Conservation (phyloP, 805 yeast species). For the Wickerhamiella kurtzmanii region DNA sequence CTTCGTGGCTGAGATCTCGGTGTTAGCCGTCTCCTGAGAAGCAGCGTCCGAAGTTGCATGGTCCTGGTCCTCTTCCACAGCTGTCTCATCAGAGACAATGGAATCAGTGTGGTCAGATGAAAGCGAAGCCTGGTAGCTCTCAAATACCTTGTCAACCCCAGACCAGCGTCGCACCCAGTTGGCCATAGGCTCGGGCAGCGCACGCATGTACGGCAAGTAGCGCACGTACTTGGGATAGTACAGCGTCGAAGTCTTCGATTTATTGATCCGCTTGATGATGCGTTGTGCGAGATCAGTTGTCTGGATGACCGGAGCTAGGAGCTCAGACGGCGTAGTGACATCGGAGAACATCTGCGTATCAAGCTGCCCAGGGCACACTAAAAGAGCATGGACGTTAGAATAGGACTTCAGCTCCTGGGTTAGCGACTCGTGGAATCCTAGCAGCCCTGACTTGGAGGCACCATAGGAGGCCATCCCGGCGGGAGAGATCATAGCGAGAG, state of each 20-base stretch:
- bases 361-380: slow-evolving; percentile 82
- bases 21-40: background rate
- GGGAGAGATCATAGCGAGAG: slow-evolving; percentile 74
- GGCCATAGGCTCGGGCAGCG: slow-evolving; percentile 57
- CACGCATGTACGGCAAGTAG: slow-evolving; percentile 56
- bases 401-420: slow-evolving; percentile 42
- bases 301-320: slow-evolving; percentile 73
- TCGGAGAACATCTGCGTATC: slow-evolving; percentile 60
- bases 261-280: slow-evolving; percentile 41
- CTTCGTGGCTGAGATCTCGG: no score
- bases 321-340: slow-evolving; percentile 56
- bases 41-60: background rate
- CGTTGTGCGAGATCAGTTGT: slow-evolving; percentile 50
- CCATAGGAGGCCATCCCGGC: slow-evolving; percentile 71
- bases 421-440: slow-evolving; percentile 73
- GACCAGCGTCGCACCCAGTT: slow-evolving; percentile 42
- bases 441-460: slow-evolving; percentile 76
- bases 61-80: no score
- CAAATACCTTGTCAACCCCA: slow-evolving; percentile 46
- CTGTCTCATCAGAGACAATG: no score
- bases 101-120: background rate
- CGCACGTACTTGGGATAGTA: slow-evolving; percentile 66
- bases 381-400: slow-evolving; percentile 51
- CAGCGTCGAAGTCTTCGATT: slow-evolving; percentile 54
- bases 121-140: background rate